Evolutionary conservation across 2,329 filamentous ascomycete species (phyloP).

Genomic region (Stachybotrys elegans): DNA sequence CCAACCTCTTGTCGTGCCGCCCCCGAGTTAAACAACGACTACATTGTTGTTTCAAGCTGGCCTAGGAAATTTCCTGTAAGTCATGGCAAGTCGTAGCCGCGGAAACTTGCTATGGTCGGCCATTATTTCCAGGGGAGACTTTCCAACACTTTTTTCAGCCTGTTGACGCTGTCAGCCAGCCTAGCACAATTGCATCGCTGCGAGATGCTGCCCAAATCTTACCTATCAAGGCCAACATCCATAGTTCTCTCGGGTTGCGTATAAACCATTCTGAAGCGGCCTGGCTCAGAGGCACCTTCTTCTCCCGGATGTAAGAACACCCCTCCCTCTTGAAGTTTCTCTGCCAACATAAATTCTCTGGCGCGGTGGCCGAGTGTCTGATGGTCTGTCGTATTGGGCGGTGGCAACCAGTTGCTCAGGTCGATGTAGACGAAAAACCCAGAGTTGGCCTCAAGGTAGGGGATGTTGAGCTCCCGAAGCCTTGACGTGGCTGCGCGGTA

Average conservation of each 20-base stretch:
- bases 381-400: background rate
- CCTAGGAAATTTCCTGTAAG: no score
- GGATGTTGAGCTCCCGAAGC: background rate
- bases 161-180: background rate
- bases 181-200: background rate
- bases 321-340: background rate
- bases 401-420: background rate
- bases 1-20: no score
- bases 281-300: background rate
- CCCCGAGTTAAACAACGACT: no score
- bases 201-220: background rate
- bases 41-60: no score
- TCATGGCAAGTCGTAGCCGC: no score
- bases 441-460: background rate
- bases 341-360: background rate
- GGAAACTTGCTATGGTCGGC: no score
- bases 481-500: background rate
- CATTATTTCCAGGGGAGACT: background rate
- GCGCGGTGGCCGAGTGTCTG: background rate
- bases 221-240: background rate
- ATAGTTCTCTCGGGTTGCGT: background rate
- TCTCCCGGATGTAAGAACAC: background rate
- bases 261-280: background rate
- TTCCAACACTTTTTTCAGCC: background rate
- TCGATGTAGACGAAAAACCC: background rate